These are phyloP conservation scores for Eimeria maxima DNA, from an alignment of 169 alveolate species.

Conservation along the genomic window DNA sequence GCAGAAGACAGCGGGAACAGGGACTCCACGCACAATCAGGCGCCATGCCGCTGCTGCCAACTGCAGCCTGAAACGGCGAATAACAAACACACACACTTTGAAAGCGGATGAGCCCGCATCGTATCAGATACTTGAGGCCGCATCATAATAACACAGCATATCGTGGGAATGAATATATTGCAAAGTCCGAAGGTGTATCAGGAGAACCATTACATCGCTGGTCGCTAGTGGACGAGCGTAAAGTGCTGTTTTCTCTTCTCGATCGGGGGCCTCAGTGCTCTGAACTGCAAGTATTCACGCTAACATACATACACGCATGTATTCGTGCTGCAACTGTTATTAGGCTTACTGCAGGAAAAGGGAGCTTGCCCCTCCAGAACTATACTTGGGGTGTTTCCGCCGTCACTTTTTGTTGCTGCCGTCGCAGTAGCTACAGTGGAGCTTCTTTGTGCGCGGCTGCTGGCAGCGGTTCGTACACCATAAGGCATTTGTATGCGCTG, in stretches of 20 bases:
- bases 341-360: conserved; percentile 6
- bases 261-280: not conserved
- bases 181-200: not conserved
- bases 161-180: not conserved
- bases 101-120: not conserved
- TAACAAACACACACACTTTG: not conserved
- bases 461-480: not conserved
- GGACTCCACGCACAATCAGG: not conserved
- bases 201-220: too few relatives aligned
- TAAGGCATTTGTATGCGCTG: not conserved
- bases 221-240: not conserved
- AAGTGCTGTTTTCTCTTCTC: not conserved
- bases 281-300: not conserved
- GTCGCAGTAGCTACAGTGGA: not conserved
- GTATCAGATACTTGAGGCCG: not conserved
- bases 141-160: not conserved
- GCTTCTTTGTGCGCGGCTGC: not conserved
- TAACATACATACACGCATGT: not conserved
- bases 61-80: conserved; percentile 61
- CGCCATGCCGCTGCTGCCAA: conserved; percentile 58
- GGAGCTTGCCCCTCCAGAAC: not conserved
- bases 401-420: not conserved
- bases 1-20: not conserved
- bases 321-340: not conserved
- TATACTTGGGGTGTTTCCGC: not conserved